Conservation (phyloP, 2,329 filamentous ascomycete genomes). For the Aspergillus sp. region DNA sequence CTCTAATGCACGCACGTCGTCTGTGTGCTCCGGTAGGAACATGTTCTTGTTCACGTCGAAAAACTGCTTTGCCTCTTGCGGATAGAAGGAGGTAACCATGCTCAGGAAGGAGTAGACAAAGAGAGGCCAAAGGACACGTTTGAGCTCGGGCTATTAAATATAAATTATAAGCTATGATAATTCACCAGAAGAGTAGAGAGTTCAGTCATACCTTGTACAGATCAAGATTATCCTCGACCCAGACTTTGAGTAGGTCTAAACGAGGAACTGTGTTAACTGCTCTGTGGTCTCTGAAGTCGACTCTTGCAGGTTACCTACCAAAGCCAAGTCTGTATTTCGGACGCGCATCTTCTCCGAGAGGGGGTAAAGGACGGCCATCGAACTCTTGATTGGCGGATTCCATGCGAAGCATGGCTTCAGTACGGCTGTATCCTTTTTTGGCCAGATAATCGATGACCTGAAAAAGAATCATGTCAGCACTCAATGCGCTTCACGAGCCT, state of each 20-base stretch:
- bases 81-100: conserved; percentile 63
- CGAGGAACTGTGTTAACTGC: conserved; percentile 1
- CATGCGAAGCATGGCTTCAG: conserved; percentile 83
- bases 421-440: conserved; percentile 89
- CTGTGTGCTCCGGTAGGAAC: conserved; percentile 70
- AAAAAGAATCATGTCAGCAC: conserved; percentile 1
- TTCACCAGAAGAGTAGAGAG: not conserved
- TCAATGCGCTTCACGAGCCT: not conserved
- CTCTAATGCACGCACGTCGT: conserved; percentile 70
- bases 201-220: conserved; percentile 67
- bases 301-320: conserved; percentile 28
- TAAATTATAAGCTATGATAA: not conserved
- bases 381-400: conserved; percentile 78
- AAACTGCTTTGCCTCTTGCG: conserved; percentile 64
- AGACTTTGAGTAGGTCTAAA: conserved; percentile 60
- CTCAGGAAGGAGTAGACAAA: conserved; percentile 91
- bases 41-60: conserved; percentile 58
- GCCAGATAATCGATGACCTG: conserved; percentile 88
- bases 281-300: not conserved
- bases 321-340: conserved; percentile 72
- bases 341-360: conserved; percentile 61
- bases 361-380: conserved; percentile 66
- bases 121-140: conserved; percentile 81
- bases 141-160: conserved; percentile 66
- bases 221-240: conserved; percentile 87